Conservation (phyloP, 768 basidiomycete genomes). For the Mycena albidolilacea region DNA sequence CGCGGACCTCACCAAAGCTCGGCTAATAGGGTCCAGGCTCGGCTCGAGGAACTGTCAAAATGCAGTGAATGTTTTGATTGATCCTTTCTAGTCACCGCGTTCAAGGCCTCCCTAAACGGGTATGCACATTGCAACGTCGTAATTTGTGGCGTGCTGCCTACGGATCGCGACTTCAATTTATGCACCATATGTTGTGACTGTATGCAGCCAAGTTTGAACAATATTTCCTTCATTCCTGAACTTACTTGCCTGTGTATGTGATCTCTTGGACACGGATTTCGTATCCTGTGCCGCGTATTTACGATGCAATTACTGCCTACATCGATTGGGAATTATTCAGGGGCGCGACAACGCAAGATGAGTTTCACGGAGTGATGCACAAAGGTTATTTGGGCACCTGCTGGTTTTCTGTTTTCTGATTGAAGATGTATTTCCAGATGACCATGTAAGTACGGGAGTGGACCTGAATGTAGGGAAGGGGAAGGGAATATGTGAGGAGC, state of each 20-base stretch:
- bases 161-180: slow-evolving; percentile 13
- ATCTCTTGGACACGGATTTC: slow-evolving; percentile 12
- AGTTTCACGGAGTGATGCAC: not conserved
- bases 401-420: slow-evolving; percentile 5
- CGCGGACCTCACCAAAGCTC: too few species aligned
- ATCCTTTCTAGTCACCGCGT: slow-evolving; percentile 8
- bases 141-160: slow-evolving; percentile 11
- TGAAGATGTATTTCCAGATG: slow-evolving; percentile 13
- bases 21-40: too few species aligned
- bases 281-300: slow-evolving; percentile 13
- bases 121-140: slow-evolving; percentile 8
- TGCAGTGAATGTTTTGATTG: too few species aligned
- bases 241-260: not conserved
- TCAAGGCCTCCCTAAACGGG: slow-evolving; percentile 3
- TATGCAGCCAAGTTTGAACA: slow-evolving; percentile 13
- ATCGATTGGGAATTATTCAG: slow-evolving; percentile 9
- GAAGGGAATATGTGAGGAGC: slow-evolving; percentile 11
- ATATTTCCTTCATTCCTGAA: slow-evolving; percentile 9
- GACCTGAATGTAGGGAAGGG: slow-evolving; percentile 6
- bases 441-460: slow-evolving; percentile 4
- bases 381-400: slow-evolving; percentile 7
- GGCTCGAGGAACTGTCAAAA: too few species aligned
- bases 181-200: slow-evolving; percentile 12
- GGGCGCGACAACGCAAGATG: not conserved
- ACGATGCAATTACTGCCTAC: slow-evolving; percentile 8